Evolutionary conservation across 805 yeast genomes (phyloP), one percentile per base, ranked within the genome.

Genomic region (Teunomyces cretensis): DNA sequence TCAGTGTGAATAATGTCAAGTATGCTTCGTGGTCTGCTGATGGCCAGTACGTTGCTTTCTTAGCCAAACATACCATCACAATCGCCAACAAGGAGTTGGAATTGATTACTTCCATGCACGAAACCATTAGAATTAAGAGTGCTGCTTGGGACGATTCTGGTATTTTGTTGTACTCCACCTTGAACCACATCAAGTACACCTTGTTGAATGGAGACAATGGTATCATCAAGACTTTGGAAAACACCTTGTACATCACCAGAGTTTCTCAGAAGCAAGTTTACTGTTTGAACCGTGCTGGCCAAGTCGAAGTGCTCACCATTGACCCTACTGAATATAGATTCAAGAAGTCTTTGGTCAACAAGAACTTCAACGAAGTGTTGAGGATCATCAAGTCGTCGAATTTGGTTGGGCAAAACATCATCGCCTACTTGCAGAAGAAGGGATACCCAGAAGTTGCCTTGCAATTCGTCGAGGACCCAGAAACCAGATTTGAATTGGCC

Each of bases 301-400:
- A 83, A 58, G 91, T 89, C 44, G 91, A 88, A 62, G 78, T 80
- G 36, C 64, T 90, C 44, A 64, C 74, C 26, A 89, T 95, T 55
- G 99, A 94, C 64, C 97, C 98, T 33, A 92, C 98, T 28, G 99
- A 94, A 71, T 94, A 88, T 72, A 80, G 97, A 58, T 94, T 94
- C 79, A 94, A 94, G 75, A 86, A 83, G 61, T 96, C 99, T 7
- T 74, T 94, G 54, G 86, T 92, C 33, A 88, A 85, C 72, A 86
- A 84, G 64, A 89, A 94, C 66, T 92, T 89, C 72, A 81, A 81
- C 54, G 99, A 94, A 68, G 98, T 94, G 14, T 76, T 91, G 54
- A 80, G 96, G 54, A 81, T 94, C 54, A 94, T 94, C 66, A 84
- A 82, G 60, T 82, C 79, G 47, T 91, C 98, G 16, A 90, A 88